Percentiles rank a stretch among this genome's conserved stretches.
phyloP scores from a whole-genome alignment of 192 early-diverging fungal species.

The Coemansia sp. region DNA sequence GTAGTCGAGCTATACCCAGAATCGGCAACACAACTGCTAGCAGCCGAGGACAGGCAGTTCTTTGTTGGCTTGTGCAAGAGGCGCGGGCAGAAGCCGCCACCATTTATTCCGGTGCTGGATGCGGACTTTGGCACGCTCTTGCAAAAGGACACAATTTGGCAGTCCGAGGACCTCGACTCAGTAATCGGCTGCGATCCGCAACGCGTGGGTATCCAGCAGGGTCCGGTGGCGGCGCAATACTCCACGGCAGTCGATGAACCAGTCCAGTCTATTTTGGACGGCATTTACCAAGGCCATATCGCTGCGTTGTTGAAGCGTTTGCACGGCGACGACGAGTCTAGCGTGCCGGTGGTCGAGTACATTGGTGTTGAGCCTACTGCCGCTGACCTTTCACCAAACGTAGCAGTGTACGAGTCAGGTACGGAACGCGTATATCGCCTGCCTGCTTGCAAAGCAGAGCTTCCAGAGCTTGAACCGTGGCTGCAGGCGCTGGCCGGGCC shows the following conservation, averaged over 20 bases:
- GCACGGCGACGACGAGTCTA: neutral
- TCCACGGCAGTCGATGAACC: constrained; percentile 77
- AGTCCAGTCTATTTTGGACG: constrained; percentile 81
- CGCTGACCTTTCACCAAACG: neutral
- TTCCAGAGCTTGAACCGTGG: neutral
- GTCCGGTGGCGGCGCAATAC: constrained; percentile 76
- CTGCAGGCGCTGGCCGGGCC: neutral
- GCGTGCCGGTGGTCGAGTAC: neutral
- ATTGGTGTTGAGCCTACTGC: neutral
- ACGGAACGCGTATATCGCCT: neutral
- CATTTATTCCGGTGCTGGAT: constrained; percentile 86
- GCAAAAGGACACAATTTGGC: constrained; percentile 88
- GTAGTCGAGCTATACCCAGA: constrained; percentile 7
- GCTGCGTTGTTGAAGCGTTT: constrained; percentile 22
- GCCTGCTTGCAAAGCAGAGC: neutral
- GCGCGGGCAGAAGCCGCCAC: constrained; percentile 77
- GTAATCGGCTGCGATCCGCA: constrained; percentile 80
- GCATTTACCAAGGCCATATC: constrained; percentile 77
- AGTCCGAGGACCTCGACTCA: constrained; percentile 80
- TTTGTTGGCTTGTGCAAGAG: constrained; percentile 49
- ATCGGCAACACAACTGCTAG: constrained; percentile 9
- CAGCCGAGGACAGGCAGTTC: constrained; percentile 33
- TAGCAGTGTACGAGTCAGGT: neutral
- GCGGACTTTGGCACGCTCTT: constrained; percentile 86
- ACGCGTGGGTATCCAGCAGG: constrained; percentile 84